Base-by-base conservation (phyloP, 306 rosid species). In the Rubus parviflorus region DNA sequence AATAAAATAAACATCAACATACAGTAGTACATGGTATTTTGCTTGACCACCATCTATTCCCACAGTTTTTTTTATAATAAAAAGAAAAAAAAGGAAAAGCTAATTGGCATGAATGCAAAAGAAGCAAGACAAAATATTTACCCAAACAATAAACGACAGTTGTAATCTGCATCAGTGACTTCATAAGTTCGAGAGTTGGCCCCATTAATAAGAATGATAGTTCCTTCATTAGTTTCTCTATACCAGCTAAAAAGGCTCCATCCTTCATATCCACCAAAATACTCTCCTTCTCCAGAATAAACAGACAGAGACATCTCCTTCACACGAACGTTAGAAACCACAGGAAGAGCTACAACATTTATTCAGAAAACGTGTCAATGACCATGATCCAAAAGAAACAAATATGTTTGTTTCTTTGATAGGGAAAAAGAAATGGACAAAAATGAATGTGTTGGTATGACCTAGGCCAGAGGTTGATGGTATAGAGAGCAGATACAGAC, bases 221-320 rank as follows among this genome's bases (percentile, higher is more conserved):
- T 78, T 76, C 99, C 97, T 62, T 92, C 94, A 61, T 82, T 88
- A 68, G 84, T 91, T 88, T 92, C 90, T 91, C 91, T 87, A 73
- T 90, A 88, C 99, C 99, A 95, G 90, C 96, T 89, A 77, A 83
- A 86, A 71, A 87, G 89, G 87, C 99, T 90, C 64, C 80, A 86
- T 75, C 99, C 97, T 84, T 95, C 97, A 52, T 90, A 79, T 81
- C 99, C 99, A 82, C 99, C 99, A 87, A 89, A 95, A 86, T 95
- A 95, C 82, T 90, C 83, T 72, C 99, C 99, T 82, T 90, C 97
- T 73, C 99, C 99, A 68, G 87, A 83, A 88, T 89, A 92, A 73
- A 83, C 43, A 86, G 96, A 93, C 62, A 20, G 75, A 17, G 97
- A 89, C 79, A 89, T 80, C 87, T 89, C 92, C 81, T 81, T 87